Base-by-base conservation (phyloP, 495 filamentous ascomycete species). In the Xylaria palmicola region DNA sequence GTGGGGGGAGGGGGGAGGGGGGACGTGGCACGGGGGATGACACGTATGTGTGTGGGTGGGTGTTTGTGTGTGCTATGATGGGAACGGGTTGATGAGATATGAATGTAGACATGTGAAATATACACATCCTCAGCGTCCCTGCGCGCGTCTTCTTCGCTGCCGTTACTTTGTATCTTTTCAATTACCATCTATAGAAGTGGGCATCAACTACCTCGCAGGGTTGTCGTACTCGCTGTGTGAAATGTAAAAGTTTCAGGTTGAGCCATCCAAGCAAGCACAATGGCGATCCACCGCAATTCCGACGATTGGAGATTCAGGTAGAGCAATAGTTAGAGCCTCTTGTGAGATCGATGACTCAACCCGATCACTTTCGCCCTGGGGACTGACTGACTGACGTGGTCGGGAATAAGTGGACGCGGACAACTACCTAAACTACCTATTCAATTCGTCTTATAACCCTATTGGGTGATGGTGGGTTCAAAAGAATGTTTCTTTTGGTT, bases 301-400 rank as follows among this genome's bases (percentile, higher is more conserved):
- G 32, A 39, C 39, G 13, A 56, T 56, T 56, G 53, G 53, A 39
- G 44, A n/a, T n/a, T n/a, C 45, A 39, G 24, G 24, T n/a, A 22
- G 26, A 36, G 10, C 15, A 24, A 36, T n/a, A 34, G 13, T 5
- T 13, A 19, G 19, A 20, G 34, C 19, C n/a, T 44, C 26, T 47
- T 32, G 43, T 48, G 19, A 43, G 40, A 32, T 47, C 4, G 41
- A 36, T 60, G 57, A 60, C 24, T 60, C 48, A 53, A 60, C n/a
- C 39, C 6, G 30, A 53, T 43, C 19, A 22, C 39, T 27, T 27
- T 12, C n/a, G n/a, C 39, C 48, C 48, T 20, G 19, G 15, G 39
- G n/a, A n/a, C n/a, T n/a, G n/a, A n/a, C n/a, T n/a, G n/a, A n/a
- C n/a, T 60, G 58, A 60, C 58, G 58, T 60, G 58, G 47, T 45